phyloP scores from a whole-genome alignment of 352 stramenopile genomes.

The Globisporangium echinulatum region DNA sequence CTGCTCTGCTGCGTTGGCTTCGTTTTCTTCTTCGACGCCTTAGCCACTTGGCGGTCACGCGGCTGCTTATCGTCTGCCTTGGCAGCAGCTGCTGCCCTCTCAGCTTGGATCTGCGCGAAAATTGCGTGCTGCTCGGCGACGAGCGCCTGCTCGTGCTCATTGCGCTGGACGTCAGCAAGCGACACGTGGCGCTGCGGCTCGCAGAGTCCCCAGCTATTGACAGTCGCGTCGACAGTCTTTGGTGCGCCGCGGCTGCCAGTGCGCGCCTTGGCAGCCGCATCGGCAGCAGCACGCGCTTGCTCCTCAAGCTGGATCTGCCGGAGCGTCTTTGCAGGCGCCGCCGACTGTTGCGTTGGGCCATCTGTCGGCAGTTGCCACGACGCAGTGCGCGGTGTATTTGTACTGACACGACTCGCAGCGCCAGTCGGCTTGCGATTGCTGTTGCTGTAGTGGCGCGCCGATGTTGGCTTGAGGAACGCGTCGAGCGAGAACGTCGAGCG shows the following conservation, averaged over 20 bases:
- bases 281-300: slow-evolving; percentile 25
- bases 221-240: slow-evolving; percentile 20
- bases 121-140: slow-evolving; percentile 64
- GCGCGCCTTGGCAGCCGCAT: slow-evolving; percentile 41
- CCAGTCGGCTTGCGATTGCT: slow-evolving; percentile 18
- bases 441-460: background rate
- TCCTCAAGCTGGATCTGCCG: slow-evolving; percentile 71
- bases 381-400: too few relatives aligned
- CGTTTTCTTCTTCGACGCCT: too few relatives aligned
- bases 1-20: too few relatives aligned
- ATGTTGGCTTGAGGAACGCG: slow-evolving; percentile 53
- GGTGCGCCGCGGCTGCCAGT: slow-evolving; percentile 24
- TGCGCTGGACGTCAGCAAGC: slow-evolving; percentile 52
- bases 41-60: too few relatives aligned
- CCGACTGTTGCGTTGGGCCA: too few relatives aligned
- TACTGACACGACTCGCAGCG: background rate
- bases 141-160: slow-evolving; percentile 57
- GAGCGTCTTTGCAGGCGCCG: slow-evolving; percentile 27
- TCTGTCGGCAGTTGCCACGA: background rate
- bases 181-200: slow-evolving; percentile 39
- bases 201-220: slow-evolving; percentile 69
- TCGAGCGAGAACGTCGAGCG: slow-evolving; percentile 56
- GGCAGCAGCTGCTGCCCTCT: too few relatives aligned
- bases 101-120: slow-evolving; percentile 41
- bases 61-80: too few relatives aligned